phyloP scores from a whole-genome alignment of 768 basidiomycete species.

The Mycena albidolilacea region DNA sequence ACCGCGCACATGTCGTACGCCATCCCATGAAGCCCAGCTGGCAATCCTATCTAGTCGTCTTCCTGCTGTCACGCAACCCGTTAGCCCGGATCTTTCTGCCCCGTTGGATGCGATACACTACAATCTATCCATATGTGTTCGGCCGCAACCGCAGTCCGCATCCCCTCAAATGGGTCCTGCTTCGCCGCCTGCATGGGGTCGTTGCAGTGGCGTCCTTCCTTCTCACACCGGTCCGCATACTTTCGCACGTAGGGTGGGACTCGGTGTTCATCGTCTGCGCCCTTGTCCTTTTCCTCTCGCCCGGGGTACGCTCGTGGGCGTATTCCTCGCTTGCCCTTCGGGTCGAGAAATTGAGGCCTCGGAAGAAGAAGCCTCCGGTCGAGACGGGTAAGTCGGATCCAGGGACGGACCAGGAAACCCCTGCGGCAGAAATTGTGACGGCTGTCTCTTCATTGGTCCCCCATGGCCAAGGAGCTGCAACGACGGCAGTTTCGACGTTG shows the following conservation, averaged over 20 bases:
- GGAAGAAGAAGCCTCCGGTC: neutral
- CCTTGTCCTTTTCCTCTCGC: neutral
- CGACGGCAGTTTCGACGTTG: neutral
- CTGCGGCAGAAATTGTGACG: neutral
- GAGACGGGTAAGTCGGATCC: neutral
- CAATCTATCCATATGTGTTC: slow-evolving; percentile 2
- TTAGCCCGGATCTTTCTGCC: slow-evolving; percentile 12
- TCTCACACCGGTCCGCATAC: neutral
- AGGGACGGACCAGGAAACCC: neutral
- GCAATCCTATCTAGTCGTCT: neutral
- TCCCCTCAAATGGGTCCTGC: slow-evolving; percentile 4
- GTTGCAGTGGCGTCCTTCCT: neutral
- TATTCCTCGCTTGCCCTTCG: neutral
- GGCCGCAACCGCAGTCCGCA: slow-evolving; percentile 11
- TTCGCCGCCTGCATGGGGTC: neutral
- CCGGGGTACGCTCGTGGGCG: neutral
- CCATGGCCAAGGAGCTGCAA: neutral
- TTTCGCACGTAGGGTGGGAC: neutral
- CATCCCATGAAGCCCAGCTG: neutral
- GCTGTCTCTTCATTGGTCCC: neutral
- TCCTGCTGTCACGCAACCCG: slow-evolving; percentile 5
- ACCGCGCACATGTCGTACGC: neutral
- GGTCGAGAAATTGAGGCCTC: no score
- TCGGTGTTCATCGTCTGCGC: neutral
- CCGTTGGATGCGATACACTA: neutral